Evolutionary conservation across 2,329 filamentous ascomycete genomes (phyloP), one percentile per base, ranked within the genome.

Genomic region (Sordariomycetes sp.): DNA sequence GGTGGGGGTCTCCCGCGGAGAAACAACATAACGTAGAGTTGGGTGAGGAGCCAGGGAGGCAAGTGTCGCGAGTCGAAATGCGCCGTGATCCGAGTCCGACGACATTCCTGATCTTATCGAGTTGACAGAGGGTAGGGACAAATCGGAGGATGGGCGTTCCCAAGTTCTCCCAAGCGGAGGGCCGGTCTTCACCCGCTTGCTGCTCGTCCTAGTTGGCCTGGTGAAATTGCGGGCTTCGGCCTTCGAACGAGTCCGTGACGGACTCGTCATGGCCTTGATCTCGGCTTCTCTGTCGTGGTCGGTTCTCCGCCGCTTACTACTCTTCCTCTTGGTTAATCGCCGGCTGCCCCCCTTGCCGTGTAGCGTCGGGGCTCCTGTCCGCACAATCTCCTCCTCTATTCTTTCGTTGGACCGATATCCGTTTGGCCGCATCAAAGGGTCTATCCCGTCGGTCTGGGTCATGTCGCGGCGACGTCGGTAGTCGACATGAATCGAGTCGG

Each of bases 21-120:
- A 80, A 28, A 85, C 79, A 4, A 87, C 82, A 69, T 86, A 90
- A 61, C 87, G 87, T 59, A 97, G 80, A 0, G 88, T 91, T 14
- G 94, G 94, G 53, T 91, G 83, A 6, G 94, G 93, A 11, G 89
- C 87, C 61, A 97, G 82, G n/a, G 89, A 82, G 61, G 89, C 88
- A 57, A 97, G 78, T 12, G 85, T 80, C 56, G 90, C 90, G 55
- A 97, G 80, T 64, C 86, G 90, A 77, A 88, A 97, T 0, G 89
- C 86, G 58, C 69, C 67, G 60, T 83, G 81, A 63, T 94, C 90
- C 1, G 87, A 88, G 59, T 84, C 80, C 53, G 85, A 86, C 0
- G 90, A 92, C 71, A 91, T 80, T 61, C 82, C 85, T 1, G 90
- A 94, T 65, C 87, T 81, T 59, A 93, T 79, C 3, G 90, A 94